Percentiles rank a stretch among this genome's conserved stretches.
Evolutionary conservation across 495 filamentous ascomycete species (phyloP).

Genomic region (Chaetomium tenue): DNA sequence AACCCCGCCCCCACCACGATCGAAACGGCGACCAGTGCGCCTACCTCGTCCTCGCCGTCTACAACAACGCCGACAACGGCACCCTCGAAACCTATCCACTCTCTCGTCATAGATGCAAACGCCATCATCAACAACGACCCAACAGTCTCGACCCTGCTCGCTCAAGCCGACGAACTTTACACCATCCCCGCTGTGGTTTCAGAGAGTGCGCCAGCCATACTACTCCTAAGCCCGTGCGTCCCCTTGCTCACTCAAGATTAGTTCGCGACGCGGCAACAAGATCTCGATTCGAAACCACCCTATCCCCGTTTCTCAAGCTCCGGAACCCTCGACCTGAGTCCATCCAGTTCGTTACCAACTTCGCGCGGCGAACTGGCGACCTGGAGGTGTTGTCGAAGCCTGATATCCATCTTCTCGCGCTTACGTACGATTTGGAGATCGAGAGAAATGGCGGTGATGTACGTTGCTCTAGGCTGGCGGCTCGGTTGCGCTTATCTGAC

Average conservation of each 20-base stretch:
- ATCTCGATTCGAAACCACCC: constrained; percentile 72
- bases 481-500: background rate
- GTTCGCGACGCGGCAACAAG: constrained; percentile 71
- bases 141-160: constrained; percentile 70
- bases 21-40: background rate
- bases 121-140: constrained; percentile 90
- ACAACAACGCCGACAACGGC: constrained; percentile 9
- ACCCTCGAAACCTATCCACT: constrained; percentile 65
- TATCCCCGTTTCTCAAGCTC: constrained; percentile 79
- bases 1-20: constrained; percentile 12
- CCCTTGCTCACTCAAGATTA: constrained; percentile 12
- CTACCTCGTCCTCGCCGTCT: background rate
- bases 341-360: constrained; percentile 74
- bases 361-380: constrained; percentile 88
- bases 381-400: constrained; percentile 78
- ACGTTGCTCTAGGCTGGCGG: background rate
- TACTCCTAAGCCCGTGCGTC: background rate
- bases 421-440: constrained; percentile 88
- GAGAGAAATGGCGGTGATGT: constrained; percentile 71
- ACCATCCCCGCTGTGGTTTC: constrained; percentile 83
- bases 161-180: constrained; percentile 71
- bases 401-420: constrained; percentile 83
- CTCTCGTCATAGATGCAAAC: constrained; percentile 84
- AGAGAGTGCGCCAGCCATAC: constrained; percentile 63
- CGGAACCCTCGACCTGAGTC: constrained; percentile 71